Evolutionary conservation across 164 flowering plant species (phyloP).

Genomic region (Kingdonia uniflora): DNA sequence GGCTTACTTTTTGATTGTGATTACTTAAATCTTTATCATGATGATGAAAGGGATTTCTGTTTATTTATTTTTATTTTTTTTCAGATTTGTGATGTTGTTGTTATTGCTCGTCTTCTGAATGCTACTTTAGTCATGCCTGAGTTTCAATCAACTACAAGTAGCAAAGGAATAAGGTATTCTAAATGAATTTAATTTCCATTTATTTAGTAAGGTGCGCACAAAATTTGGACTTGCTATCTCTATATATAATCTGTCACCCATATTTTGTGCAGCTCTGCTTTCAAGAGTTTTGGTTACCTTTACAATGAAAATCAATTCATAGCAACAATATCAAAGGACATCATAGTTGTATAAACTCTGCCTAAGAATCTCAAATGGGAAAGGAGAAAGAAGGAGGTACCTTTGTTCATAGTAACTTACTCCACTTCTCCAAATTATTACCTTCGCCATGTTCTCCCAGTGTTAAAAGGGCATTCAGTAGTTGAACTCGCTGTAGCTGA

Average conservation of each 20-base stretch:
- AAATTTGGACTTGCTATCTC: neutral
- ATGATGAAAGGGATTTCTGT: slow-evolving; percentile 13
- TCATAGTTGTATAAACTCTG: slow-evolving; percentile 53
- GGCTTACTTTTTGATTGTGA: too few relatives aligned
- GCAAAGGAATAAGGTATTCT: slow-evolving; percentile 82
- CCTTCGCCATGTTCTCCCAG: slow-evolving; percentile 60
- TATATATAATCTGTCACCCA: neutral
- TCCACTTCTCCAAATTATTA: slow-evolving; percentile 64
- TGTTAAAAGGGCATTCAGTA: slow-evolving; percentile 58
- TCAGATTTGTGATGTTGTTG: slow-evolving; percentile 91
- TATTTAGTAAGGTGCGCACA: neutral
- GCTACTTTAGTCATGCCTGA: slow-evolving; percentile 98
- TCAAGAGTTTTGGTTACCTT: slow-evolving; percentile 89
- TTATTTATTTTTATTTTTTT: slow-evolving; percentile 5
- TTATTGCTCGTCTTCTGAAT: slow-evolving; percentile 89
- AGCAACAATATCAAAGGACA: slow-evolving; percentile 65
- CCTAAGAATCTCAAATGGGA: slow-evolving; percentile 60
- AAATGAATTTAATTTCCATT: neutral
- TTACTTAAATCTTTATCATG: slow-evolving; percentile 5
- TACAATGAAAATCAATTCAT: slow-evolving; percentile 88
- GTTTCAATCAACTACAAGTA: slow-evolving; percentile 69
- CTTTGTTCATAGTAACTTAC: slow-evolving; percentile 50
- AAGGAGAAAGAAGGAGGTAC: slow-evolving; percentile 53
- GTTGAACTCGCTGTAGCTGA: slow-evolving; percentile 75
- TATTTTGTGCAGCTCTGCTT: slow-evolving; percentile 46